These are phyloP conservation scores for Hypoxylon sp. DNA, from an alignment of 2,329 filamentous ascomycete species.

Conservation along the genomic window DNA sequence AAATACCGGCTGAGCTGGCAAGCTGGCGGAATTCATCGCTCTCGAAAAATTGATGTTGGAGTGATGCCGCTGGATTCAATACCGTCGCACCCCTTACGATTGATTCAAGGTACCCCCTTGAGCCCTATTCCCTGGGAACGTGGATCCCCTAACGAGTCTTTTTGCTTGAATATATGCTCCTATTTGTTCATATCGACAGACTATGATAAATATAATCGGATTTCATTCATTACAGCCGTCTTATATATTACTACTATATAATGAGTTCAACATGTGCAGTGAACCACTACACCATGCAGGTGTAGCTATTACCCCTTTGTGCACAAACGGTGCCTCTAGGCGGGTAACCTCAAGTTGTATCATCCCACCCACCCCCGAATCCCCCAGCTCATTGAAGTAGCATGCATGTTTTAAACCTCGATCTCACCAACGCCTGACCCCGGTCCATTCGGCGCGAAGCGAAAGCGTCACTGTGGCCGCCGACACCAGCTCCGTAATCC, in stretches of 20 bases:
- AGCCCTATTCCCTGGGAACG: too few species aligned
- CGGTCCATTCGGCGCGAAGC: slow-evolving; percentile 4
- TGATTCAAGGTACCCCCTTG: too few species aligned
- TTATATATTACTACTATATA: slow-evolving; percentile 20
- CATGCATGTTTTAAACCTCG: slow-evolving; percentile 9
- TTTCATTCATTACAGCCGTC: neutral
- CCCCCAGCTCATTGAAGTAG: slow-evolving; percentile 6
- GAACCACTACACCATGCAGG: neutral
- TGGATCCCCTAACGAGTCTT: too few species aligned
- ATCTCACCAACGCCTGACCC: slow-evolving; percentile 10
- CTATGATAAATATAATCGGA: neutral
- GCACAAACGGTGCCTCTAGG: neutral
- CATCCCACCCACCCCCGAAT: neutral
- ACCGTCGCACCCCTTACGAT: neutral
- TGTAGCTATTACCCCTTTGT: slow-evolving; percentile 10
- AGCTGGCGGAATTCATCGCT: neutral
- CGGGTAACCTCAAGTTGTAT: neutral
- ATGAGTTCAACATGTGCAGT: neutral
- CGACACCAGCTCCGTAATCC: slow-evolving; percentile 8
- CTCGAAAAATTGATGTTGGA: neutral
- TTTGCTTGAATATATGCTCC: too few species aligned
- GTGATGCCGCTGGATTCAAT: neutral
- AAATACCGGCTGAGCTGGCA: neutral
- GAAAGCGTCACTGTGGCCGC: slow-evolving; percentile 1
- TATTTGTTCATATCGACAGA: neutral